Evolutionary conservation across 192 early-diverging fungal genomes (phyloP), one percentile per base, ranked within the genome.

Genomic region (Dispira simplex): DNA sequence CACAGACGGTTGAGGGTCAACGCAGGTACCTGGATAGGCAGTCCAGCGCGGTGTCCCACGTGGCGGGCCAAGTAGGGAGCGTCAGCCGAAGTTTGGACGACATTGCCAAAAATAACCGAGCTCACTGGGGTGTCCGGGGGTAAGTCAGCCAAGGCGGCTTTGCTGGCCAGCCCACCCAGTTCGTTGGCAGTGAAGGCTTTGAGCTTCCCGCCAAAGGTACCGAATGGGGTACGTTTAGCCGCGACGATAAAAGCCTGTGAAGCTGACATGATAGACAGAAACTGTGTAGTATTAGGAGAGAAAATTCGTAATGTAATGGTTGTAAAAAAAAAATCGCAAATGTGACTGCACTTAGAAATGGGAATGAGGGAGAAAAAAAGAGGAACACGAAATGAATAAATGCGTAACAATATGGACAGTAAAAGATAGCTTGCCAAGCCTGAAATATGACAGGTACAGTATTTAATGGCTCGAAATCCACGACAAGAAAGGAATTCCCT

Each of bases 91-190:
- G 93, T 89, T 66, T 96, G 93, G 60, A 84, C 69, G 16, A 98
- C 95, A 66, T 98, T 98, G 65, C 95, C 95, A 71, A 95, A 90
- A 64, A 96, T 95, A 55, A 93, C 90, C 14, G 90, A 91, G 76
- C 91, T 90, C 46, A 94, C 71, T 20, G 78, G 81, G 43, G 82
- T 70, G 11, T 82, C 75, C 57, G 77, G 72, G 23, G 91, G 91
- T 39, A 98, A 77, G 58, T 75, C 70, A 56, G 83, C 82, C 48
- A 98, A 64, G 16, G 89, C 92, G 9, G 93, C 93, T 70, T 83
- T 85, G 64, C 93, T 89, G n/a, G 95, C 91, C 25, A 95, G 68
- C 26, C 92, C 95, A 65, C 95, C 95, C 13, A 90, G 81, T 70
- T 90, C 86, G 73, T 83, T 75, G 27, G 88, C 88, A 11, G 86